phyloP scores from a whole-genome alignment of 139 green algal species.

The Bryopsis sp. region DNA sequence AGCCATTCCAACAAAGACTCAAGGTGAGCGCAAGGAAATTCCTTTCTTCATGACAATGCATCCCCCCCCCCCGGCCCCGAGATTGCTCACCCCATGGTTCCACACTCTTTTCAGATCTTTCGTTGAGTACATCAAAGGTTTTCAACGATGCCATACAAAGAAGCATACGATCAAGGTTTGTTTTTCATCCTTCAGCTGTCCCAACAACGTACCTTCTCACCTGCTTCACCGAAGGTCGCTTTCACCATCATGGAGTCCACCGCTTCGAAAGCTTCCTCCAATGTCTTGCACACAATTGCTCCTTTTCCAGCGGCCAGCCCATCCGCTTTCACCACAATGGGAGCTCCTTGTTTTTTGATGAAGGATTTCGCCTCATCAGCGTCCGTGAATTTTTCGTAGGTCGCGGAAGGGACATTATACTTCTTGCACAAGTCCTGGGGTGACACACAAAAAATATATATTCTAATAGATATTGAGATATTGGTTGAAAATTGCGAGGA shows the following conservation, averaged over 20 bases:
- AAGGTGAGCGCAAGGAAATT: too few relatives aligned
- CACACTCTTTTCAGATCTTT: too few relatives aligned
- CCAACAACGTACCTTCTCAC: constrained; percentile 20
- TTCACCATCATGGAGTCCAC: constrained; percentile 84
- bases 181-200: neutral
- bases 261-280: constrained; percentile 69
- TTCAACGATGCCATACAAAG: too few relatives aligned
- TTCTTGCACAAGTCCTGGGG: constrained; percentile 67
- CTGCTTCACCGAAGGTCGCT: constrained; percentile 64
- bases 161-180: too few relatives aligned
- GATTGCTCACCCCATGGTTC: too few relatives aligned
- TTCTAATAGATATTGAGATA: too few relatives aligned
- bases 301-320: constrained; percentile 93
- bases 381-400: constrained; percentile 73
- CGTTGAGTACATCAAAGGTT: too few relatives aligned
- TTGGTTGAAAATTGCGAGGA: too few relatives aligned
- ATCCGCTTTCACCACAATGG: constrained; percentile 95
- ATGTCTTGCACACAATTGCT: constrained; percentile 73
- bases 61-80: too few relatives aligned
- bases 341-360: constrained; percentile 60
- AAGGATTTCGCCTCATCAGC: constrained; percentile 57
- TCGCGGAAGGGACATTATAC: constrained; percentile 89
- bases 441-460: neutral
- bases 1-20: too few relatives aligned
- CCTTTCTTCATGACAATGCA: too few relatives aligned